Evolutionary conservation across 495 filamentous ascomycete species (phyloP), one percentile per base, ranked within the genome.

Genomic region (Penicillium samsonianum): DNA sequence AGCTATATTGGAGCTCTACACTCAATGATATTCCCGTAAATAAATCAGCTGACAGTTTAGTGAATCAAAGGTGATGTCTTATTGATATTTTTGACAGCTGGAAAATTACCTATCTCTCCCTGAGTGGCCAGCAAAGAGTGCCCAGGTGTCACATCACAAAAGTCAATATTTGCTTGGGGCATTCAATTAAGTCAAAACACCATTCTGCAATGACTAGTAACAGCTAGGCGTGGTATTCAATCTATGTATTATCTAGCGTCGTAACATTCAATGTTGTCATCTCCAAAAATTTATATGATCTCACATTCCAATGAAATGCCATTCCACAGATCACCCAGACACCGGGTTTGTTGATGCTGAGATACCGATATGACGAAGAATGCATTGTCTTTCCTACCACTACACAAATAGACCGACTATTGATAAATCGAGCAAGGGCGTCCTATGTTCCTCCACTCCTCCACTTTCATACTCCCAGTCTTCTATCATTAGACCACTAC

Each of bases 221-320:
- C 0, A 20, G 2, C 6, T 20, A 42, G 4, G 12, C 2, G 17
- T 42, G 19, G 40, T 20, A 20, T 12, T 5, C 40, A 22, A 22
- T 42, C 19, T 1, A n/a, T n/a, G n/a, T n/a, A 42, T 20, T 10
- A 12, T 42, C 40, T 20, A 10, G 17, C 7, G 4, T 16, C 28
- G 43, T 20, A 42, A 8, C 8, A 11, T 25, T 46, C 23, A 17
- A n/a, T n/a, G n/a, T n/a, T n/a, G n/a, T n/a, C 28, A 31, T 22
- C 11, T 20, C 9, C 20, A 14, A 31, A 14, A 53, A 8, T 26
- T 26, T 28, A 33, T 22, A 19, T 28, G 31, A 10, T 10, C 30
- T 54, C 41, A 55, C 53, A 55, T 55, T 55, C 53, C 53, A 28
- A 20, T 10, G 9, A 46, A 22, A 38, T 20, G 16, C 8, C 53